Conservation (phyloP, 257 asterid species). For the Petrea volubilis region DNA sequence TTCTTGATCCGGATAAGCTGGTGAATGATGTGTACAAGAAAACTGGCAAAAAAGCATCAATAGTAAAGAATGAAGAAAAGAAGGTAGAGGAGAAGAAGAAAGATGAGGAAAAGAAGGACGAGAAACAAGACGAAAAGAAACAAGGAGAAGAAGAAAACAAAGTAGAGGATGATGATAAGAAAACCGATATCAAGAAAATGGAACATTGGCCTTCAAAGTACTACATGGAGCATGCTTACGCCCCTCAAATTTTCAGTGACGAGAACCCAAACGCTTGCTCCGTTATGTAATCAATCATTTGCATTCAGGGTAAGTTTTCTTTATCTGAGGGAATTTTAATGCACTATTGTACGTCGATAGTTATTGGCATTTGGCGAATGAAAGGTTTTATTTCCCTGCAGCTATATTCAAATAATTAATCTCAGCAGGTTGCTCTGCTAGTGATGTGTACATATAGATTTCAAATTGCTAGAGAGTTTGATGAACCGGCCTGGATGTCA, state of each 20-base stretch:
- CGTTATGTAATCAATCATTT: constrained; percentile 47
- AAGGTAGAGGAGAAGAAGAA: constrained; percentile 51
- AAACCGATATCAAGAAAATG: constrained; percentile 51
- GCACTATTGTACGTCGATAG: constrained; percentile 18
- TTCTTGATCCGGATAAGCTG: constrained; percentile 76
- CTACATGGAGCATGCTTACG: constrained; percentile 60
- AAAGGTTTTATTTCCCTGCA: background rate
- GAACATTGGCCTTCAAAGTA: constrained; percentile 64
- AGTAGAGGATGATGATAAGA: constrained; percentile 39
- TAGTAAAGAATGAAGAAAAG: constrained; percentile 62
- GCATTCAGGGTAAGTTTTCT: background rate
- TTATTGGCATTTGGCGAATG: too few species aligned
- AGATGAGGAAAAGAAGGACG: constrained; percentile 43
- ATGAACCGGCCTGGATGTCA: background rate
- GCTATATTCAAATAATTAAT: constrained; percentile 23
- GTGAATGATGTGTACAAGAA: constrained; percentile 68
- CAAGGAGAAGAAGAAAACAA: constrained; percentile 26
- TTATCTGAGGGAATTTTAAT: background rate
- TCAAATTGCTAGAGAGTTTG: background rate
- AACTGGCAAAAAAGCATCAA: constrained; percentile 71
- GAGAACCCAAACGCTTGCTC: constrained; percentile 87
- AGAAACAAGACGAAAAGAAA: constrained; percentile 26
- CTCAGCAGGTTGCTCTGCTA: constrained; percentile 13
- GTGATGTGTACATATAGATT: constrained; percentile 25
- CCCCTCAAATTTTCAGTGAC: constrained; percentile 86